Evolutionary conservation across 306 rosid species (phyloP).

Genomic region (Spatholobus suberectus): DNA sequence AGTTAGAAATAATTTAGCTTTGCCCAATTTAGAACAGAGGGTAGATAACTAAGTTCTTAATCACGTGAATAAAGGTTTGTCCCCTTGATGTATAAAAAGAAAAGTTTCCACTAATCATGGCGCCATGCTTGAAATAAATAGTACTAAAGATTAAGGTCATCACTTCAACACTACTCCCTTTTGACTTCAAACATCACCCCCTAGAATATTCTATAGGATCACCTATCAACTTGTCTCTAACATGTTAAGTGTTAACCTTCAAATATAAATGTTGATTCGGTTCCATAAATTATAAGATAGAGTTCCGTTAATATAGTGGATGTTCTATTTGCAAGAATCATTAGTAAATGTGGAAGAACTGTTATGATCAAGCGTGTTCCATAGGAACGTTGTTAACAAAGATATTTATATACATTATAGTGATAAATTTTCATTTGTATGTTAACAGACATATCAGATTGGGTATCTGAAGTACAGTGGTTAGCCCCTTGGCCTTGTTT

Average conservation of each 20-base stretch:
- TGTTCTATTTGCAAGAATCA: neutral
- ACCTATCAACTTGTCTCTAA: neutral
- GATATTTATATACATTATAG: slow-evolving; percentile 32
- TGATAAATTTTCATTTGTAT: slow-evolving; percentile 2
- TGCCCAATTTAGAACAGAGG: too few relatives aligned
- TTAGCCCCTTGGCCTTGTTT: slow-evolving; percentile 35
- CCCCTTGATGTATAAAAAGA: too few relatives aligned
- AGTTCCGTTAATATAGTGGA: neutral
- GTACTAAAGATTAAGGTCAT: neutral
- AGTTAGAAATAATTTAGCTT: neutral
- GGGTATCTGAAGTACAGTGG: neutral
- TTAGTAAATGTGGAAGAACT: neutral
- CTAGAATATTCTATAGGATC: neutral
- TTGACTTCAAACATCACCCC: too few relatives aligned
- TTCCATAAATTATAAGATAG: slow-evolving; percentile 1
- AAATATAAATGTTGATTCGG: neutral
- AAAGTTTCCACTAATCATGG: neutral
- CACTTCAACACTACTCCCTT: neutral
- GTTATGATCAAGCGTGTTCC: neutral
- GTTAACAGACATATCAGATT: slow-evolving; percentile 3
- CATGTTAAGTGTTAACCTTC: neutral
- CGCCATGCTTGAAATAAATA: neutral
- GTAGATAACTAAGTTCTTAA: too few relatives aligned
- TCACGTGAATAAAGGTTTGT: too few relatives aligned
- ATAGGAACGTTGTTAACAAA: neutral